phyloP scores from a whole-genome alignment of 129 eudicot species.

The Logfia minima region DNA sequence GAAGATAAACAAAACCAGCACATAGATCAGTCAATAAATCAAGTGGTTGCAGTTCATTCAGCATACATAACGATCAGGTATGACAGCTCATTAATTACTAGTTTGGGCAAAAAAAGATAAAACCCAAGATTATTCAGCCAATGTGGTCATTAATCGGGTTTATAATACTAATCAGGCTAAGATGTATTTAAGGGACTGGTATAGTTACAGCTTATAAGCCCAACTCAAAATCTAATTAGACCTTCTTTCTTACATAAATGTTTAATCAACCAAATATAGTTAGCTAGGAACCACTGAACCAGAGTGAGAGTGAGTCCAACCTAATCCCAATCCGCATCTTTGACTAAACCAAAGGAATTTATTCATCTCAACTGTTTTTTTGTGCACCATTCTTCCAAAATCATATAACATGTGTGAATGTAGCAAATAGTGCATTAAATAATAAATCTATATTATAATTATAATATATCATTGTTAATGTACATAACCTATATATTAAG shows the following conservation, averaged over 20 bases:
- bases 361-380: background rate
- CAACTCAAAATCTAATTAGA: background rate
- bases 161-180: background rate
- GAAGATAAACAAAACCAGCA: background rate
- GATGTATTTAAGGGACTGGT: background rate
- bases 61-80: too few relatives aligned
- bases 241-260: background rate
- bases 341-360: background rate
- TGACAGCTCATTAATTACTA: too few relatives aligned
- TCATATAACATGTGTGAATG: background rate
- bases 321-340: slow-evolving; percentile 10
- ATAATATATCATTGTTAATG: background rate
- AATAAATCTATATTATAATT: background rate
- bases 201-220: background rate
- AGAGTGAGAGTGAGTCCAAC: background rate
- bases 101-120: background rate
- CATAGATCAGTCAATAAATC: background rate
- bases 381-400: slow-evolving; percentile 1
- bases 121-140: background rate
- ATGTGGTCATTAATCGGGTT: background rate
- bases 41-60: too few relatives aligned
- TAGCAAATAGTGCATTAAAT: background rate
- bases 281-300: slow-evolving; percentile 5
- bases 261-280: background rate
- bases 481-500: background rate